Percentiles rank a stretch among this genome's conserved stretches.
These are phyloP conservation scores for Moesziomyces globuligerus DNA, from an alignment of 1,284 basidiomycete genomes.

Conservation along the genomic window DNA sequence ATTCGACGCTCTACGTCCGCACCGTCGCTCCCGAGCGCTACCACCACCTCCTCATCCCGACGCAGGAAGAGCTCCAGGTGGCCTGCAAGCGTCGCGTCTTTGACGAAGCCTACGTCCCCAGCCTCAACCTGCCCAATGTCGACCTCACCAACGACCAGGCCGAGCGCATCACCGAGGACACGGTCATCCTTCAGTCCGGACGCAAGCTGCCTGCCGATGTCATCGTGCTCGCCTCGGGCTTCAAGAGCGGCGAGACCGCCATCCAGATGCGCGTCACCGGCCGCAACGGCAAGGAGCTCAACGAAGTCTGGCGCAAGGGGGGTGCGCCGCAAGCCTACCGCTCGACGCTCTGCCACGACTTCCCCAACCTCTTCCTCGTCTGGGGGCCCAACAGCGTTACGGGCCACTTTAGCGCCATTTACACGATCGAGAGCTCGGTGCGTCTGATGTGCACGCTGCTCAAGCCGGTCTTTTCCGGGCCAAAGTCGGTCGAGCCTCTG, in stretches of 20 bases:
- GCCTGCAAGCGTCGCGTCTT: constrained; percentile 55
- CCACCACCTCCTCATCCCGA: constrained; percentile 53
- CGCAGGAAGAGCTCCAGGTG: constrained; percentile 34
- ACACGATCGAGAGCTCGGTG: constrained; percentile 28
- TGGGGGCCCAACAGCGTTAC: constrained; percentile 53
- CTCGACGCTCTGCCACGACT: constrained; percentile 34
- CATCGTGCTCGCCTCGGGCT: constrained; percentile 43
- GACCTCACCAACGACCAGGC: constrained; percentile 34
- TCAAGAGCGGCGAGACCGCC: constrained; percentile 33
- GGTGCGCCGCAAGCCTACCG: constrained; percentile 47
- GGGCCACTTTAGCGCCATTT: constrained; percentile 45
- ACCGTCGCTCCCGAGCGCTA: constrained; percentile 51
- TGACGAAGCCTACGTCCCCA: constrained; percentile 44
- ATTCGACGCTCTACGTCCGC: constrained; percentile 32
- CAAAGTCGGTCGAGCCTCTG: background rate
- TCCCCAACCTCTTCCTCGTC: constrained; percentile 52
- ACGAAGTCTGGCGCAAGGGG: constrained; percentile 32
- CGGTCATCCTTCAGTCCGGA: constrained; percentile 35
- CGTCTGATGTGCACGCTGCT: constrained; percentile 23
- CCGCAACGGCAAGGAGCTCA: constrained; percentile 29
- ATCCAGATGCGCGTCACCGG: constrained; percentile 37
- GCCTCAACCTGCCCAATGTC: constrained; percentile 37
- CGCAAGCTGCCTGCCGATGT: constrained; percentile 40
- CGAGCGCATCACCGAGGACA: constrained; percentile 24
- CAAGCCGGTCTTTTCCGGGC: constrained; percentile 22